Percentiles rank a stretch among this genome's conserved stretches.
These are phyloP conservation scores for Blepharisma japonicum DNA, from an alignment of 73 alveolate species.

Conservation along the genomic window DNA sequence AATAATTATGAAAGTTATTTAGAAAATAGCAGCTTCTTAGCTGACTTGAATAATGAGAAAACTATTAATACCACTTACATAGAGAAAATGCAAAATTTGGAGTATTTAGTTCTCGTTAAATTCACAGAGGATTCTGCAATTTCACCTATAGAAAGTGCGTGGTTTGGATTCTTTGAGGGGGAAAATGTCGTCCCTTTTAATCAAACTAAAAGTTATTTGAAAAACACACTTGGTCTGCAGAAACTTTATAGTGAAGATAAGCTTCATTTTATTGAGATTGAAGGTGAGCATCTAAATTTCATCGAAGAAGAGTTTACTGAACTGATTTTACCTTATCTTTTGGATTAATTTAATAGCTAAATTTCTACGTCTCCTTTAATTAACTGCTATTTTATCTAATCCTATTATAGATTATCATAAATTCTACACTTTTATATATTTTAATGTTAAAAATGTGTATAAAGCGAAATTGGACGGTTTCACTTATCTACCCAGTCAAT, in stretches of 20 bases:
- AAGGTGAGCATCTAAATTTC: slow-evolving; percentile 74
- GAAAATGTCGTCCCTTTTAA: slow-evolving; percentile 61
- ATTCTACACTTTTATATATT: background rate
- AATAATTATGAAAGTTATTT: slow-evolving; percentile 54
- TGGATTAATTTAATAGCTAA: background rate
- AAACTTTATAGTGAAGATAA: slow-evolving; percentile 64
- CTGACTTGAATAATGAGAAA: slow-evolving; percentile 63
- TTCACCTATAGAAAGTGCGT: slow-evolving; percentile 72
- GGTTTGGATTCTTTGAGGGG: slow-evolving; percentile 57
- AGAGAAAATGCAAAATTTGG: slow-evolving; percentile 50
- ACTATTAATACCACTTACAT: slow-evolving; percentile 45
- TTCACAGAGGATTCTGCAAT: slow-evolving; percentile 78
- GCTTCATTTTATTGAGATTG: slow-evolving; percentile 42
- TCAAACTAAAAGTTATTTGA: slow-evolving; percentile 62
- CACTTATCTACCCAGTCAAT: too few relatives aligned
- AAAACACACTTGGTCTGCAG: slow-evolving; percentile 79
- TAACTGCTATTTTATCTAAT: background rate
- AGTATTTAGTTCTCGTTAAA: slow-evolving; percentile 64
- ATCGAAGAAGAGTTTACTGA: slow-evolving; percentile 50
- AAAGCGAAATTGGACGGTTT: too few relatives aligned
- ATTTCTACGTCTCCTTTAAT: background rate
- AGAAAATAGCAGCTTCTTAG: slow-evolving; percentile 62
- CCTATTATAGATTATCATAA: background rate
- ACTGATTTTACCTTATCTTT: slow-evolving; percentile 46
- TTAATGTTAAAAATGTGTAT: too few relatives aligned